Evolutionary conservation across 192 early-diverging fungal species (phyloP).

Genomic region (Backusella westeae): DNA sequence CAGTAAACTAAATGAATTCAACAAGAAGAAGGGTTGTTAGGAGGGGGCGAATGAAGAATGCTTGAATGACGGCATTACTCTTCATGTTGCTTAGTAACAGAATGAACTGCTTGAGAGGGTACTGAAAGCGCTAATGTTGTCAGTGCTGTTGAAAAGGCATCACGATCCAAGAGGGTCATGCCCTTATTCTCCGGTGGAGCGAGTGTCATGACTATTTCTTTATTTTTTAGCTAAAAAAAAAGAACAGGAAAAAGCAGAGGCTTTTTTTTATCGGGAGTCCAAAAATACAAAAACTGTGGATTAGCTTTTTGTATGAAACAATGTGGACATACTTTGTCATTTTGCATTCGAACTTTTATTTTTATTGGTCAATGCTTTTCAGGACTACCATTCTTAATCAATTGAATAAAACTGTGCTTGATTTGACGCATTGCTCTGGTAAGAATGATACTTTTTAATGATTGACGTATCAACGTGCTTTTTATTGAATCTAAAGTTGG

Average conservation of each 20-base stretch:
- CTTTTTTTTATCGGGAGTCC: not conserved
- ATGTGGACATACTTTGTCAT: no score
- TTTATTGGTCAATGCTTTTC: no score
- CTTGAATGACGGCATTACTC: not conserved
- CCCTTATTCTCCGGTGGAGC: constrained; percentile 10
- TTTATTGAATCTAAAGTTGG: no score
- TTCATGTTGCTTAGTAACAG: not conserved
- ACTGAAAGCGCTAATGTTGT: not conserved
- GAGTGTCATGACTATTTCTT: not conserved
- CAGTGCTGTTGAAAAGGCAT: not conserved
- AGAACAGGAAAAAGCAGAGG: not conserved
- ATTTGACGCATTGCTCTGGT: no score
- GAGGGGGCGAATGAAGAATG: not conserved
- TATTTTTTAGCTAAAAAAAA: not conserved
- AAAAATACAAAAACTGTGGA: not conserved
- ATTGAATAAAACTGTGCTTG: no score
- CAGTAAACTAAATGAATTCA: not conserved
- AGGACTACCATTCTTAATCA: no score
- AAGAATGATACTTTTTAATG: no score
- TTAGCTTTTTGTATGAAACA: no score
- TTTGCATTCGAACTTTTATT: no score
- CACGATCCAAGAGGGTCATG: constrained; percentile 10
- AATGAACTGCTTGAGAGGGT: not conserved
- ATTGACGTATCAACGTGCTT: no score
- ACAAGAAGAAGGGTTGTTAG: not conserved